These are phyloP conservation scores for Trametes hirsuta DNA, from an alignment of 1,284 basidiomycete genomes.

Conservation along the genomic window DNA sequence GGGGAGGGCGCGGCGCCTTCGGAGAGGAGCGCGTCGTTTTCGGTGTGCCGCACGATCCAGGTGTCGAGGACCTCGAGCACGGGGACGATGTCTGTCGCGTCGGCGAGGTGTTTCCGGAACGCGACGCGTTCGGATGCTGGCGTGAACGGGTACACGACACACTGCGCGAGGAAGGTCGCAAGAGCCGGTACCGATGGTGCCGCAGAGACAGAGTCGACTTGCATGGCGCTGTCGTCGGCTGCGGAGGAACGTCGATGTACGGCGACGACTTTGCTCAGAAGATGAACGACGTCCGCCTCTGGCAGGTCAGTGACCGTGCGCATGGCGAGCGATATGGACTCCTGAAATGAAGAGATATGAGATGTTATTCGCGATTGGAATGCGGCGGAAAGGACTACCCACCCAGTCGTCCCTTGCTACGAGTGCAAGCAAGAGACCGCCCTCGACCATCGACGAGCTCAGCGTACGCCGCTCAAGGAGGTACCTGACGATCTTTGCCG, in stretches of 20 bases:
- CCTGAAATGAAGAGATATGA: conserved; percentile 39
- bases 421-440: conserved; percentile 56
- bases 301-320: conserved; percentile 59
- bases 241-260: conserved; percentile 31
- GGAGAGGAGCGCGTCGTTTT: conserved; percentile 26
- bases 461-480: conserved; percentile 58
- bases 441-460: conserved; percentile 60
- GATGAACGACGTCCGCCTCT: conserved; percentile 60
- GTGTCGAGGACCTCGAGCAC: conserved; percentile 55
- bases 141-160: conserved; percentile 57
- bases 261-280: conserved; percentile 49
- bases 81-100: conserved; percentile 53
- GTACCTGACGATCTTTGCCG: conserved; percentile 55
- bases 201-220: conserved; percentile 49
- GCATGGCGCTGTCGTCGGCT: conserved; percentile 50
- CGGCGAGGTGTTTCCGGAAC: conserved; percentile 54
- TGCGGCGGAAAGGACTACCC: conserved; percentile 26
- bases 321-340: conserved; percentile 56
- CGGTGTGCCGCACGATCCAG: conserved; percentile 53
- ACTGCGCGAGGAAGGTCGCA: conserved; percentile 51
- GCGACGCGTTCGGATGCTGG: conserved; percentile 55
- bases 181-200: conserved; percentile 44
- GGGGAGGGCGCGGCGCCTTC: conserved; percentile 2
- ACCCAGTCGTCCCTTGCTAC: conserved; percentile 68
- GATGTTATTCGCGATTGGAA: neutral